phyloP scores from a whole-genome alignment of 2,329 filamentous ascomycete genomes.

The Botrytis squamosa region DNA sequence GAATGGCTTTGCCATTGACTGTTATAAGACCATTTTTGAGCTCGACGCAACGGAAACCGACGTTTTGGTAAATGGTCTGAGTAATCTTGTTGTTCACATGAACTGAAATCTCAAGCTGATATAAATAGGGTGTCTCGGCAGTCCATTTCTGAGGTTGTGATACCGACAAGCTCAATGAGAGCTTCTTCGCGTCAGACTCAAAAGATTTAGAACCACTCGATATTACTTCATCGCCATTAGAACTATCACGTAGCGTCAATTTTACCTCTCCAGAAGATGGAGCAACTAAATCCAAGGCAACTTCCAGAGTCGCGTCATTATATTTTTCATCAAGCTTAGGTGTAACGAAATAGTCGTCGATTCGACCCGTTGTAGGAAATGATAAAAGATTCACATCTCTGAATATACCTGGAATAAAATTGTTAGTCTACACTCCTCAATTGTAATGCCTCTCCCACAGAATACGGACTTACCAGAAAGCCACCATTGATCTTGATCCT shows the following conservation, averaged over 20 bases:
- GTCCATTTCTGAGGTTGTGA: constrained; percentile 63
- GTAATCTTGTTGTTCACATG: constrained; percentile 38
- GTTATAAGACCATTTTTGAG: constrained; percentile 58
- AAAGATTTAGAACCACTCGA: neutral
- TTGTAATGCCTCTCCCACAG: neutral
- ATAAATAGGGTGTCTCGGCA: constrained; percentile 63
- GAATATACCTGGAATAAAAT: constrained; percentile 52
- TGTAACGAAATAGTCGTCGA: constrained; percentile 59
- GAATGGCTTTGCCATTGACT: constrained; percentile 62
- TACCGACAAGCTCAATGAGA: constrained; percentile 38
- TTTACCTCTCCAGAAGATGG: constrained; percentile 10
- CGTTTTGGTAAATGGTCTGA: constrained; percentile 46
- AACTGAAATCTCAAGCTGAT: constrained; percentile 51
- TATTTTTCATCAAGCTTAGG: constrained; percentile 53
- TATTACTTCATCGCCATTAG: constrained; percentile 11
- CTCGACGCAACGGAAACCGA: constrained; percentile 66
- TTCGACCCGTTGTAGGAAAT: constrained; percentile 50
- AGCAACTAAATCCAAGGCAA: constrained; percentile 16
- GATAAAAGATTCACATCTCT: constrained; percentile 62
- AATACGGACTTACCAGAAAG: constrained; percentile 48
- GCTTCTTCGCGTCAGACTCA: neutral
- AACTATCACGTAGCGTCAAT: constrained; percentile 23
- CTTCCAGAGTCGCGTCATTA: constrained; percentile 44
- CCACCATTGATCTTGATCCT: constrained; percentile 69
- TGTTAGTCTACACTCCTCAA: neutral